Conservation (phyloP, 345 rosid genomes). For the Eucalyptus marginata region DNA sequence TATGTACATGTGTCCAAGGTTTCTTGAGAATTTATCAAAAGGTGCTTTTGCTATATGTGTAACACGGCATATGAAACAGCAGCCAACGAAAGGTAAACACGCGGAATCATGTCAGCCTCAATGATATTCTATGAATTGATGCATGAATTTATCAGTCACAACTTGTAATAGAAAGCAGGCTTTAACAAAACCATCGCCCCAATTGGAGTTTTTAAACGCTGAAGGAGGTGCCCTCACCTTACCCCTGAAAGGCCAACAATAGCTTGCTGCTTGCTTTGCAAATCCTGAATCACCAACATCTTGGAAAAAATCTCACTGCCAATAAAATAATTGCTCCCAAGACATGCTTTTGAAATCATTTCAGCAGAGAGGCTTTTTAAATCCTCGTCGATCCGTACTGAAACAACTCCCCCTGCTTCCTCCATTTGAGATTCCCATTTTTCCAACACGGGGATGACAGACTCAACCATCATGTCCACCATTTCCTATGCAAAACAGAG, state of each 20-base stretch:
- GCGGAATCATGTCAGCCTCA: background rate
- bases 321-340: constrained; percentile 5
- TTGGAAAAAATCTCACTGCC: constrained; percentile 9
- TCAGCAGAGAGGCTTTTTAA: constrained; percentile 8
- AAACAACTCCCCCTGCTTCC: background rate
- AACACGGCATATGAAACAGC: background rate
- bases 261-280: background rate
- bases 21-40: background rate
- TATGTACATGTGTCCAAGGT: background rate
- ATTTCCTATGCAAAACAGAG: background rate
- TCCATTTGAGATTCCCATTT: constrained; percentile 2
- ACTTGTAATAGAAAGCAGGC: background rate
- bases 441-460: background rate
- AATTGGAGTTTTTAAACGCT: background rate
- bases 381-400: background rate
- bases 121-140: too few relatives aligned
- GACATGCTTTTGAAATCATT: constrained; percentile 15
- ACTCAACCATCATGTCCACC: constrained; percentile 13
- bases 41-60: background rate
- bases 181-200: background rate
- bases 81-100: background rate
- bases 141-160: background rate
- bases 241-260: background rate
- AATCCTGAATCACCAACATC: background rate
- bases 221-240: background rate